Evolutionary conservation across 1,139 yeast genomes (phyloP).

Genomic region (Magnusiomyces sp.): DNA sequence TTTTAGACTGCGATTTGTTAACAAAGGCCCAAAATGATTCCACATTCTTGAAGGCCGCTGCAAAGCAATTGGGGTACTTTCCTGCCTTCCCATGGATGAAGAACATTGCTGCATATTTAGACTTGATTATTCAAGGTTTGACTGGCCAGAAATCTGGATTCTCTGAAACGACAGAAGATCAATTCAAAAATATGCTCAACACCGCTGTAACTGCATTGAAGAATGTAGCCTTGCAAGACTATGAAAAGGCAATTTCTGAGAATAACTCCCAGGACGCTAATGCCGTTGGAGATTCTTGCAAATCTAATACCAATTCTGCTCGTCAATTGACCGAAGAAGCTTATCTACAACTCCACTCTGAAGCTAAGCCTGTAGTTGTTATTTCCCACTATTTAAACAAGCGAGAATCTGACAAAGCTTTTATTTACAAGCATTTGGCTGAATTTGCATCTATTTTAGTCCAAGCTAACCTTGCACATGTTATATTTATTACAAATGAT

Average conservation of each 20-base stretch:
- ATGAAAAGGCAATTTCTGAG: constrained; percentile 22
- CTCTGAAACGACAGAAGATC: constrained; percentile 77
- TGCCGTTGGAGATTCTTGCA: background rate
- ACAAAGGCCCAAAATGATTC: constrained; percentile 69
- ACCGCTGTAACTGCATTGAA: constrained; percentile 68
- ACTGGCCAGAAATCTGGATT: constrained; percentile 94
- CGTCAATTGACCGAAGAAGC: constrained; percentile 57
- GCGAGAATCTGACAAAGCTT: constrained; percentile 44
- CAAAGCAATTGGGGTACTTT: constrained; percentile 75
- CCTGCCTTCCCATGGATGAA: constrained; percentile 94
- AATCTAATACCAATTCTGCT: background rate
- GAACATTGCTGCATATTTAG: constrained; percentile 67
- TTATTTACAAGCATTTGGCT: constrained; percentile 67
- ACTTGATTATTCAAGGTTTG: constrained; percentile 78
- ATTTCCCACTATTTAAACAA: constrained; percentile 60
- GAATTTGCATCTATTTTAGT: constrained; percentile 83
- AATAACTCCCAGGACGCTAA: constrained; percentile 3
- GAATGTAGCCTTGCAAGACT: constrained; percentile 49
- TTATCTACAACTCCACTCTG: constrained; percentile 78
- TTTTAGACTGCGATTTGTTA: constrained; percentile 70
- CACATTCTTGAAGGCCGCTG: constrained; percentile 55
- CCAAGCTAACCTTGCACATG: constrained; percentile 79
- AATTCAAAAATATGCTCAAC: constrained; percentile 70
- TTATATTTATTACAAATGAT: constrained; percentile 77
- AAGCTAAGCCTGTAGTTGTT: constrained; percentile 77